phyloP scores from a whole-genome alignment of 257 asterid species.

The Capsicum rhomboideum region DNA sequence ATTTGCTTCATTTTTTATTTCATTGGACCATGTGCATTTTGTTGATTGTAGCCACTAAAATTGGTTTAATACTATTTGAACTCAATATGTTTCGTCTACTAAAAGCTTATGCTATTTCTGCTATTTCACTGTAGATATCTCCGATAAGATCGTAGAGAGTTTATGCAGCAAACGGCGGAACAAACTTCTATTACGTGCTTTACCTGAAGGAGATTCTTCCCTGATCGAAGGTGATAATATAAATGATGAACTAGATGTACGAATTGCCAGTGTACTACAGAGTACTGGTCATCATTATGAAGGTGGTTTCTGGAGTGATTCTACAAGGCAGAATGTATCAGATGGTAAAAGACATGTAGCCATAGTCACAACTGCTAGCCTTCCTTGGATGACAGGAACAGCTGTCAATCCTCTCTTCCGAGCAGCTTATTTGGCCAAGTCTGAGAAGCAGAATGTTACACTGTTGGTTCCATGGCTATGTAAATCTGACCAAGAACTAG shows the following conservation, averaged over 20 bases:
- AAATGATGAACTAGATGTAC: constrained; percentile 67
- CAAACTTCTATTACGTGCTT: constrained; percentile 37
- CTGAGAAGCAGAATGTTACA: constrained; percentile 78
- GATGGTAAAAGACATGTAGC: constrained; percentile 90
- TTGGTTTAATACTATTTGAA: background rate
- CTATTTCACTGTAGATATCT: constrained; percentile 44
- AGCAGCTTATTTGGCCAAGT: constrained; percentile 89
- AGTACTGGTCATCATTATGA: constrained; percentile 91
- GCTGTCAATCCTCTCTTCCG: constrained; percentile 97
- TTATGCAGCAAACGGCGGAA: constrained; percentile 71
- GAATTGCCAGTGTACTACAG: constrained; percentile 89
- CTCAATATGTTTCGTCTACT: background rate
- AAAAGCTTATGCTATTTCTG: background rate
- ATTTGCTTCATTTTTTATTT: background rate
- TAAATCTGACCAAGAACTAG: constrained; percentile 91
- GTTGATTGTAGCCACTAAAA: background rate
- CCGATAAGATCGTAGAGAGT: constrained; percentile 92
- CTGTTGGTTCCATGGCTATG: constrained; percentile 99
- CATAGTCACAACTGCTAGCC: constrained; percentile 97
- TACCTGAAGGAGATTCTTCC: constrained; percentile 65
- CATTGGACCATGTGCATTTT: background rate
- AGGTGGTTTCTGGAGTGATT: constrained; percentile 84
- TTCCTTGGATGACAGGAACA: constrained; percentile 99
- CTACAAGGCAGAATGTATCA: constrained; percentile 36
- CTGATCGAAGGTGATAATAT: constrained; percentile 48